Conservation (phyloP, 139 green algal genomes). For the Desmodesmus armatus region DNA sequence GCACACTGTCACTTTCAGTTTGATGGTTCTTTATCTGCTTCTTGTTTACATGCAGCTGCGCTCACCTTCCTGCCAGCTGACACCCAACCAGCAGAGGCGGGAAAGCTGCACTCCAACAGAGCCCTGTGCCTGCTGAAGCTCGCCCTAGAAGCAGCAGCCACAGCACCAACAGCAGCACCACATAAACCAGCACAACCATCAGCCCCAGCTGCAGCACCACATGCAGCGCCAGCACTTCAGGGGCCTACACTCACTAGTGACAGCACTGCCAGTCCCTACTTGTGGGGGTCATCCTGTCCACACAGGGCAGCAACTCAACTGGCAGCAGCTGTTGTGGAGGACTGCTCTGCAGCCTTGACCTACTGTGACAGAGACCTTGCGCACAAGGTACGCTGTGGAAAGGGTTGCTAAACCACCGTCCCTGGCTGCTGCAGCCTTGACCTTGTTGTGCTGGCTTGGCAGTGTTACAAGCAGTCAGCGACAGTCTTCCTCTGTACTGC, state of each 20-base stretch:
- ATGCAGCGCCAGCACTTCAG: not conserved
- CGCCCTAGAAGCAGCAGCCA: constrained; percentile 2
- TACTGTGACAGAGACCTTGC: too few species aligned
- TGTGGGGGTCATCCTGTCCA: not conserved
- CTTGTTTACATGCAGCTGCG: not conserved
- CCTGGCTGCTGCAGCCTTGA: too few species aligned
- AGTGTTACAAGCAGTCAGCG: too few species aligned
- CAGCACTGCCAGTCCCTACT: not conserved
- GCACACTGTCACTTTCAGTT: too few species aligned
- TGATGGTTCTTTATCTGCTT: not conserved
- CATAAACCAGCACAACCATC: not conserved
- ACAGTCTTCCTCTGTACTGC: too few species aligned
- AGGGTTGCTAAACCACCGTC: too few species aligned
- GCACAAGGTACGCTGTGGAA: too few species aligned
- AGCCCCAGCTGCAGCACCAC: constrained; percentile 7
- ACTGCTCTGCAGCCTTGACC: constrained; percentile 16
- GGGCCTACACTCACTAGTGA: not conserved
- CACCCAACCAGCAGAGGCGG: not conserved
- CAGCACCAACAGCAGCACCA: not conserved
- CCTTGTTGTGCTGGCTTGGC: too few species aligned
- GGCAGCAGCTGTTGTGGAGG: constrained; percentile 12
- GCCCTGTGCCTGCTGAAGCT: constrained; percentile 25
- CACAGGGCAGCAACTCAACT: not conserved
- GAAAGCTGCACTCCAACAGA: constrained; percentile 25
- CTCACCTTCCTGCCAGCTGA: not conserved